Evolutionary conservation across 139 green algal genomes (phyloP).

Genomic region (Chlorella sp.): DNA sequence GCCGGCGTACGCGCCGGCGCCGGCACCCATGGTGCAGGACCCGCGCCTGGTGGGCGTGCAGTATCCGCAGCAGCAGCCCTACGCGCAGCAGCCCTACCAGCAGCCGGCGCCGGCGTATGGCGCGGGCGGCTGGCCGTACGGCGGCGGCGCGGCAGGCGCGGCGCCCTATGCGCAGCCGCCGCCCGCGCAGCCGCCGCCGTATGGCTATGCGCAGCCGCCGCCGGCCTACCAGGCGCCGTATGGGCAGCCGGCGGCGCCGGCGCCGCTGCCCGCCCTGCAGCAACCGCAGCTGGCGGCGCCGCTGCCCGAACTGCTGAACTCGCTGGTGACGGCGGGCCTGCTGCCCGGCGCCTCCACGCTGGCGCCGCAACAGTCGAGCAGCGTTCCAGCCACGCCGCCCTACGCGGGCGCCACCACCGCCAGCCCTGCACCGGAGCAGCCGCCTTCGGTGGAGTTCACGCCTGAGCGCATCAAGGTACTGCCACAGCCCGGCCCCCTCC

Average conservation of each 20-base stretch:
- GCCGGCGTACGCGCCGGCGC: not conserved
- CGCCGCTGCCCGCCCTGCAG: not conserved
- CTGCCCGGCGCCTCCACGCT: slow-evolving; percentile 5
- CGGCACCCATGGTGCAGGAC: slow-evolving; percentile 2
- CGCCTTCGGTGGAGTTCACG: slow-evolving; percentile 3
- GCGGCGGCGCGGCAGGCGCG: no score
- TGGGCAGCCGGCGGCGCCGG: not conserved
- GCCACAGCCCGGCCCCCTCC: no score
- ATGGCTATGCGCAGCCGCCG: not conserved
- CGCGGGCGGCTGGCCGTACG: no score
- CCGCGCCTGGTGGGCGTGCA: slow-evolving; percentile 15
- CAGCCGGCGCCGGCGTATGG: not conserved
- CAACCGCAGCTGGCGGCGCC: not conserved
- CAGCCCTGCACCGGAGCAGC: slow-evolving; percentile 10
- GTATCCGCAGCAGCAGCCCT: not conserved
- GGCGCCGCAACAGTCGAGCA: not conserved
- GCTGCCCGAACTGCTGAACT: slow-evolving; percentile 23
- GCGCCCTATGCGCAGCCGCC: no score
- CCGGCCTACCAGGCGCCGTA: slow-evolving; percentile 1
- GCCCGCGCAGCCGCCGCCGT: not conserved
- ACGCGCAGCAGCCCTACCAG: not conserved
- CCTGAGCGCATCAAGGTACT: slow-evolving; percentile 30
- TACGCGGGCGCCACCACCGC: not conserved
- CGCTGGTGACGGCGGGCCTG: slow-evolving; percentile 4
- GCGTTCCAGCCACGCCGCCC: not conserved